Conservation (phyloP, 306 rosid genomes). For the Inga oerstediana region DNA sequence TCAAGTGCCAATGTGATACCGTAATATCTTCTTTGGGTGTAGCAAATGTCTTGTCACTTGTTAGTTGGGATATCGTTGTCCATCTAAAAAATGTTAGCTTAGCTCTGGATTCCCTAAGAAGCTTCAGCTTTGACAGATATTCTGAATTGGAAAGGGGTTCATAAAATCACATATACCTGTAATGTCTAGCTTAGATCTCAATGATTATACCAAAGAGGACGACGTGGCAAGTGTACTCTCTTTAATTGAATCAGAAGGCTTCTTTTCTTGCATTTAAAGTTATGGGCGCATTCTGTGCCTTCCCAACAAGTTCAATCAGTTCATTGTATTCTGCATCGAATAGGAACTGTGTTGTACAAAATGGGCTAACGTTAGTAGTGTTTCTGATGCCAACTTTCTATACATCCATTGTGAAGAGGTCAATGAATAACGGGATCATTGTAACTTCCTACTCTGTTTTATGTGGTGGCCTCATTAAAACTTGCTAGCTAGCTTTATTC, state of each 20-base stretch:
- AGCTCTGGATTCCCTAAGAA: background rate
- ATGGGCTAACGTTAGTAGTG: background rate
- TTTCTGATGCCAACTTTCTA: too few species aligned
- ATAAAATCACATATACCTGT: too few species aligned
- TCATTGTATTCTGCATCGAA: background rate
- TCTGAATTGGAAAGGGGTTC: background rate
- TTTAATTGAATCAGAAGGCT: too few species aligned
- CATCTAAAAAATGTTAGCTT: background rate
- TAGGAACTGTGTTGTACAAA: background rate
- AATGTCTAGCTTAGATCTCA: too few species aligned
- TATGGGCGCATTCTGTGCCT: background rate
- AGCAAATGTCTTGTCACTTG: background rate
- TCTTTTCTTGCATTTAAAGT: background rate
- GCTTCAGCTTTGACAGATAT: background rate
- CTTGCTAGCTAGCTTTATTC: background rate
- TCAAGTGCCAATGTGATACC: constrained; percentile 5
- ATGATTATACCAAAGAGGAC: background rate
- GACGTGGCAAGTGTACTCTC: background rate
- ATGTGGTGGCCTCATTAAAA: background rate
- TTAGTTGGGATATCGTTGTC: background rate
- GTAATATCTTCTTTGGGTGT: background rate
- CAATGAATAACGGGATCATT: background rate
- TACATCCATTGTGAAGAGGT: background rate
- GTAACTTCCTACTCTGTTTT: too few species aligned
- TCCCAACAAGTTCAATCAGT: background rate